Percentiles rank a stretch among this genome's conserved stretches.
Evolutionary conservation across 805 yeast species (phyloP).

Genomic region (Saturnispora besseyi): DNA sequence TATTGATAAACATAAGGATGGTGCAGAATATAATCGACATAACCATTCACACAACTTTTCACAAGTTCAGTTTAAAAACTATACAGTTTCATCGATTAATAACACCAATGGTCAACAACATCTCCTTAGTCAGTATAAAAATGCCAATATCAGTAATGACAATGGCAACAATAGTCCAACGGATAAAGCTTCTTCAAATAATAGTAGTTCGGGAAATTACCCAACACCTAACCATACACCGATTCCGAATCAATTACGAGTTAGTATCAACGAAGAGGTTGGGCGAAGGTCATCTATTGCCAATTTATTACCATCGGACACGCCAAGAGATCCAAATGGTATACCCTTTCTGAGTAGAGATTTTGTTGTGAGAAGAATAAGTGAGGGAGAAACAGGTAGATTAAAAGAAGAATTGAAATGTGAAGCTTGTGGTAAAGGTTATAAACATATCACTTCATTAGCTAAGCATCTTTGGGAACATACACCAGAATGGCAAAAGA

Average conservation of each 20-base stretch:
- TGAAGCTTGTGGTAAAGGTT: conserved; percentile 88
- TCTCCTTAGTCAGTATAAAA: neutral
- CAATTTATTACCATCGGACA: conserved; percentile 3
- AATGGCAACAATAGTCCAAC: neutral
- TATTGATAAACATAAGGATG: neutral
- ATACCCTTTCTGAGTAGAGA: conserved; percentile 43
- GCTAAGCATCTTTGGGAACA: conserved; percentile 92
- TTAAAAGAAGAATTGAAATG: conserved; percentile 77
- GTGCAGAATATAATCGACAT: neutral
- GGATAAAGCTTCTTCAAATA: conserved; percentile 20
- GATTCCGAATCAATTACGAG: conserved; percentile 5
- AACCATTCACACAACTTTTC: conserved; percentile 2
- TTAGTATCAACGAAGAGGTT: neutral
- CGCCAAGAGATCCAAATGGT: conserved; percentile 12
- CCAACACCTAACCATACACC: conserved; percentile 13
- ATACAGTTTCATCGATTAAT: conserved; percentile 15
- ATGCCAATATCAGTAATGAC: neutral
- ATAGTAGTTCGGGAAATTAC: conserved; percentile 15
- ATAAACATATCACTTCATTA: conserved; percentile 78
- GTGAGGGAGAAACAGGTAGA: conserved; percentile 82
- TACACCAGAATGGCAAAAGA: conserved; percentile 89
- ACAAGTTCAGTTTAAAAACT: conserved; percentile 17
- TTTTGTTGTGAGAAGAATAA: conserved; percentile 72
- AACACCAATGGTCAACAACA: neutral
- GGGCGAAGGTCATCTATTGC: conserved; percentile 5